Evolutionary conservation across 2,329 filamentous ascomycete genomes (phyloP).

Genomic region (Myriosclerotinia duriaeana): DNA sequence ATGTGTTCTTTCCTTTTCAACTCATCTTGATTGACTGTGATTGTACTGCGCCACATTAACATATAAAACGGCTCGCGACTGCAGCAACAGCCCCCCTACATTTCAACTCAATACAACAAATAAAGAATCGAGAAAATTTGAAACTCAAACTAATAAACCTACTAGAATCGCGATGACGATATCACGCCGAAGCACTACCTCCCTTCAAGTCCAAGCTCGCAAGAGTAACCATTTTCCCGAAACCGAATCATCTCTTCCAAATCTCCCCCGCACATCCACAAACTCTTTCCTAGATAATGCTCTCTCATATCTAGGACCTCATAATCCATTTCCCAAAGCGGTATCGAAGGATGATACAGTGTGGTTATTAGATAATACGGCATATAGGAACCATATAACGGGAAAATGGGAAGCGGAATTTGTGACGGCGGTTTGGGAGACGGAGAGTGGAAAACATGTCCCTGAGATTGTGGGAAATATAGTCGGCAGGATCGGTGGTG

Average conservation of each 20-base stretch:
- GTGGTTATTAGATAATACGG: slow-evolving; percentile 90
- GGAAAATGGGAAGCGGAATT: slow-evolving; percentile 77
- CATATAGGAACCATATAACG: slow-evolving; percentile 57
- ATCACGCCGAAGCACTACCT: slow-evolving; percentile 15
- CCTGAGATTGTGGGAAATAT: slow-evolving; percentile 69
- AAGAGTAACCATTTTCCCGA: slow-evolving; percentile 20
- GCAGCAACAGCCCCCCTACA: neutral
- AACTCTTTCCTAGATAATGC: slow-evolving; percentile 41
- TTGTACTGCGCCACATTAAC: neutral
- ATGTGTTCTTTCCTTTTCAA: neutral
- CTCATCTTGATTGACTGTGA: neutral
- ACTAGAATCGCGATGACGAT: slow-evolving; percentile 1
- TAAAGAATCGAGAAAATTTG: neutral
- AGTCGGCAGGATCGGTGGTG: slow-evolving; percentile 66
- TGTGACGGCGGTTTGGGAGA: slow-evolving; percentile 77
- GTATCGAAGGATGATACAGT: slow-evolving; percentile 66
- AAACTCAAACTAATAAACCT: neutral
- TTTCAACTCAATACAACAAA: neutral
- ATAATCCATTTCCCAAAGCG: slow-evolving; percentile 58
- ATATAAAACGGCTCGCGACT: neutral
- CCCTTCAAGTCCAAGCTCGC: slow-evolving; percentile 20
- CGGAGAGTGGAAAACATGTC: slow-evolving; percentile 64
- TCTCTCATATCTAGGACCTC: slow-evolving; percentile 51
- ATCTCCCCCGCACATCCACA: slow-evolving; percentile 38
- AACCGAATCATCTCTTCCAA: slow-evolving; percentile 50